A percentile compares a stretch with the other conserved stretches of the same genome.
These are phyloP conservation scores for Clonostachys rosea DNA, from an alignment of 2,329 filamentous ascomycete genomes.

Conservation along the genomic window DNA sequence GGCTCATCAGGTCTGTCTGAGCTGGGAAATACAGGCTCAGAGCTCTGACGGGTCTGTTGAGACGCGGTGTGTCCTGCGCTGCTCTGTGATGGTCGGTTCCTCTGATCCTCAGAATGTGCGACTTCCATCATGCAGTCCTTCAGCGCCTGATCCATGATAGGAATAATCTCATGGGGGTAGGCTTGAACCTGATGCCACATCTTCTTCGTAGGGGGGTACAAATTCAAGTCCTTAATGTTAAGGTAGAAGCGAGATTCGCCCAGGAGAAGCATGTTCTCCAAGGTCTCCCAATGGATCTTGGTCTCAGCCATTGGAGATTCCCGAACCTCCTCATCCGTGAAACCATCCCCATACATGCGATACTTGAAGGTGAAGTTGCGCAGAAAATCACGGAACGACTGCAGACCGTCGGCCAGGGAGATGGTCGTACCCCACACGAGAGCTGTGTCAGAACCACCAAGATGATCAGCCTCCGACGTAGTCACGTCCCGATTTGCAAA, in stretches of 20 bases:
- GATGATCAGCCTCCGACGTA: conserved; percentile 85
- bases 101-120: conserved; percentile 73
- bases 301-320: conserved; percentile 67
- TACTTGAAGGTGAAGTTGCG: conserved; percentile 92
- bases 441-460: conserved; percentile 71
- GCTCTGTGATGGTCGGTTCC: conserved; percentile 58
- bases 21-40: conserved; percentile 71
- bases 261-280: conserved; percentile 87
- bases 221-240: conserved; percentile 82
- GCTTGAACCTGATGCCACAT: conserved; percentile 92
- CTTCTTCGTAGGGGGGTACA: conserved; percentile 89
- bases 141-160: conserved; percentile 90
- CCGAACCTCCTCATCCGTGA: conserved; percentile 69
- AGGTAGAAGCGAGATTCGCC: conserved; percentile 82
- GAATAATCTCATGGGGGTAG: conserved; percentile 94
- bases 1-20: conserved; percentile 63
- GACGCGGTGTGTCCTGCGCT: conserved; percentile 41
- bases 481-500: conserved; percentile 67
- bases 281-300: conserved; percentile 77
- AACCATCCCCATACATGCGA: conserved; percentile 85
- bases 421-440: conserved; percentile 98
- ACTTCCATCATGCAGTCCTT: conserved; percentile 93
- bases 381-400: conserved; percentile 86
- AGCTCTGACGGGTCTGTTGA: conserved; percentile 53
- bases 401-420: conserved; percentile 84